Conservation (phyloP, 2,329 filamentous ascomycete genomes). For the Epichloe gansuensis region DNA sequence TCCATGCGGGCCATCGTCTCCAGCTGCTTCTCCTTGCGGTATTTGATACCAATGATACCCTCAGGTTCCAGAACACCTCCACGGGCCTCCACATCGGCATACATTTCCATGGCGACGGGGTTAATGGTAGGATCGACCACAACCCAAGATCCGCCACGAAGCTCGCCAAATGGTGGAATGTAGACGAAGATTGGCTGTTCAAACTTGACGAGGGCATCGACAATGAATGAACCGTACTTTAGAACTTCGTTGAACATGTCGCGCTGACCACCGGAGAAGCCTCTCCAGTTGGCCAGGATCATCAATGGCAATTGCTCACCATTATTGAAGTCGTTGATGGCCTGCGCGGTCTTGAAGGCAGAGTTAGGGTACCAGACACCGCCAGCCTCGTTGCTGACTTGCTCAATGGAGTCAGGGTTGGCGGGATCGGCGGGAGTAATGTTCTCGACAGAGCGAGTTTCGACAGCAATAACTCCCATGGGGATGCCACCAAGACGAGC, state of each 20-base stretch:
- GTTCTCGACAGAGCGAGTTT: constrained; percentile 93
- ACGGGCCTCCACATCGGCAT: constrained; percentile 86
- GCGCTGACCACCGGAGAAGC: constrained; percentile 97
- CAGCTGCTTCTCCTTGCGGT: constrained; percentile 91
- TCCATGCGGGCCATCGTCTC: constrained; percentile 95
- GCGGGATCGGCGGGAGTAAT: constrained; percentile 91
- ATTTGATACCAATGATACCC: constrained; percentile 98
- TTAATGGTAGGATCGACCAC: constrained; percentile 99
- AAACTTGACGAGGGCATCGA: constrained; percentile 94
- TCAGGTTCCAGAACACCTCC: constrained; percentile 97
- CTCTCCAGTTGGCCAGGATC: constrained; percentile 99
- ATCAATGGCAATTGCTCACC: constrained; percentile 96
- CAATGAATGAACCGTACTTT: constrained; percentile 98
- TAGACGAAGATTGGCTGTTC: constrained; percentile 99
- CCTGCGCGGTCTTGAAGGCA: constrained; percentile 98
- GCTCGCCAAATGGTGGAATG: constrained; percentile 91
- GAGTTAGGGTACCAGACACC: constrained; percentile 99
- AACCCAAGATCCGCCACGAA: constrained; percentile 98
- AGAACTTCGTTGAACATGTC: constrained; percentile 99
- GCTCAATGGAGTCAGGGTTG: constrained; percentile 96
- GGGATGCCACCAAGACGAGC: constrained; percentile 94
- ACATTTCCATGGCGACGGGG: constrained; percentile 96
- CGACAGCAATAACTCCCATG: constrained; percentile 94
- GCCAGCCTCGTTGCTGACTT: constrained; percentile 86
- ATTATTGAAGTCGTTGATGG: constrained; percentile 97